Evolutionary conservation across 495 filamentous ascomycete species (phyloP), one percentile per base, ranked within the genome.

Genomic region (Neurospora sp.): DNA sequence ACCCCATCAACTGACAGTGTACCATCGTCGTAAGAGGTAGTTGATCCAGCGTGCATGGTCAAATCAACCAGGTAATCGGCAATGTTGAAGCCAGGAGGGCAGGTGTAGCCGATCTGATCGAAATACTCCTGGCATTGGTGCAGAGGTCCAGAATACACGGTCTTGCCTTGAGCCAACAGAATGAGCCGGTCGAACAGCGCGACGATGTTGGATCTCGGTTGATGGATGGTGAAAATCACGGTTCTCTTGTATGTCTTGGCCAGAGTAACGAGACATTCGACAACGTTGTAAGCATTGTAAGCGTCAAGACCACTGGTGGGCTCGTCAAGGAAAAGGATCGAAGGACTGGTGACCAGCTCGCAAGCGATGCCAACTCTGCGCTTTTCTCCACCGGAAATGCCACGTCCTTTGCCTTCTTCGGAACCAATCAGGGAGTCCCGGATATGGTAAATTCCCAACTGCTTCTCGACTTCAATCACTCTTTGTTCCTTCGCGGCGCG

Each of bases 171-270:
- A 9, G 96, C 96, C 41, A 99, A 85, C 20, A 99, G 89, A 73
- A 99, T 88, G 20, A 99, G 86, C 71, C 95, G 89, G 79, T 99
- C 96, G 77, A 99, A 99, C 39, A 99, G 86, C n/a, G 96, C 96
- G 39, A 98, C 96, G 76, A 99, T 99, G 77, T 99, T 99, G n/a
- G 96, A 98, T 72, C 97, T 88, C n/a, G 96, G 96, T 75, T 99
- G 96, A 81, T 99, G 96, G 74, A 99, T 99, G 6, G 96, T 99
- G 84, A 99, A 98, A 71, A 99, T 92, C 73, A 99, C 93, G 1
- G 96, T 99, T 68, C 96, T 88, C 79, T 97, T 94, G 84, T 98
- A 98, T 39, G 90, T 95, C 85, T 96, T 97, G 20, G 96, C 96
- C 65, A 99, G 82, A 5, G 92, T 98, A 48, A 99, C 96, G 44